A percentile compares a stretch with the other conserved stretches of the same genome.
Evolutionary conservation across 176 grass and related monocot species (phyloP).

Genomic region (Saccharum spontaneum): DNA sequence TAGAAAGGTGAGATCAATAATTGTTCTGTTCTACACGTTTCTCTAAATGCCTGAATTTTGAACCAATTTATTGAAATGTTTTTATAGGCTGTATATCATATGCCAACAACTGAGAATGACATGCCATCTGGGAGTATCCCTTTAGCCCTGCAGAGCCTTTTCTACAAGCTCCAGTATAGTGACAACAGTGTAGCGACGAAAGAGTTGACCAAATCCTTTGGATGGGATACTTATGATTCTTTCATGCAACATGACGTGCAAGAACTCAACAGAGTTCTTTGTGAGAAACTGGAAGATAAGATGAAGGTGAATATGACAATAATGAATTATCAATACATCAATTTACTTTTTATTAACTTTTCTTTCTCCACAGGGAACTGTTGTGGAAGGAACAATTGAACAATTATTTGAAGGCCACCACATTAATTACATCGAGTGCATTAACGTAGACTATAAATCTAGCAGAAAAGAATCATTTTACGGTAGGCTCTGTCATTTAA

Average conservation of each 20-base stretch:
- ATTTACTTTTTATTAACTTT: conserved; percentile 23
- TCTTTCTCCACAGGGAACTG: conserved; percentile 67
- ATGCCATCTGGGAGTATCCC: conserved; percentile 98
- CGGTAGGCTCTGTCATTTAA: conserved; percentile 41
- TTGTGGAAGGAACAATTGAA: conserved; percentile 95
- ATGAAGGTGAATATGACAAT: conserved; percentile 77
- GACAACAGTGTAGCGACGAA: conserved; percentile 96
- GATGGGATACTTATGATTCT: conserved; percentile 99
- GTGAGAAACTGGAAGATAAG: conserved; percentile 98
- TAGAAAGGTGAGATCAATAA: conserved; percentile 74
- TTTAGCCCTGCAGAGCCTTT: conserved; percentile 93
- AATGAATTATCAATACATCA: conserved; percentile 12
- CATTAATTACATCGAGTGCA: conserved; percentile 98
- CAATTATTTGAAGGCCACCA: conserved; percentile 99
- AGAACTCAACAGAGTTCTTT: conserved; percentile 99
- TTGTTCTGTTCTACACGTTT: conserved; percentile 7
- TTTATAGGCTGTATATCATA: conserved; percentile 97
- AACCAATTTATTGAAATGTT: conserved; percentile 31
- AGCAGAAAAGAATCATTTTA: conserved; percentile 96
- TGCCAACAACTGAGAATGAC: conserved; percentile 99
- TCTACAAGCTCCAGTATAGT: conserved; percentile 98
- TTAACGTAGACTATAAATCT: conserved; percentile 97
- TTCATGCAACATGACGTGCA: conserved; percentile 99
- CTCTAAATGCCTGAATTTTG: conserved; percentile 2
- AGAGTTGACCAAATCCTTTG: conserved; percentile 99